A percentile compares a stretch with the other conserved stretches of the same genome.
Conservation (phyloP, 2,329 filamentous ascomycete genomes). For the Aureobasidium uvarum region DNA sequence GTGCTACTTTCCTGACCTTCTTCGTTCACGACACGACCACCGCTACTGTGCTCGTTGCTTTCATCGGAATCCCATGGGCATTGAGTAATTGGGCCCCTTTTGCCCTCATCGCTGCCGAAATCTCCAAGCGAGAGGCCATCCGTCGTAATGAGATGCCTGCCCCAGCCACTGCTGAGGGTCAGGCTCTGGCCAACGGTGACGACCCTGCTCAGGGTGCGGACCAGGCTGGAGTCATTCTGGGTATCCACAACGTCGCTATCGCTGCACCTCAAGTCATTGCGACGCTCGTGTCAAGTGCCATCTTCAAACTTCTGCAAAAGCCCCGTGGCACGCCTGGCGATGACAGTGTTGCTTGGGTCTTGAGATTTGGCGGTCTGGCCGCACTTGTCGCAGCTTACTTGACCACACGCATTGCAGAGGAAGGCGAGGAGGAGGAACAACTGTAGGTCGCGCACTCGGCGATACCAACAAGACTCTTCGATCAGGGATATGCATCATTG, state of each 20-base stretch:
- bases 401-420: conserved; percentile 65
- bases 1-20: conserved; percentile 79
- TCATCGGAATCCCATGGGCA: conserved; percentile 89
- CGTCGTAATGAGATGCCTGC: conserved; percentile 51
- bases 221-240: conserved; percentile 85
- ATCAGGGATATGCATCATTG: background rate
- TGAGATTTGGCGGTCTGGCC: conserved; percentile 78
- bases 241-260: conserved; percentile 94
- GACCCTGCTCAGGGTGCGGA: conserved; percentile 61
- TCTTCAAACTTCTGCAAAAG: conserved; percentile 86
- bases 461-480: background rate
- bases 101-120: conserved; percentile 90
- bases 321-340: conserved; percentile 81
- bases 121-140: conserved; percentile 74
- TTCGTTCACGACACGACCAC: conserved; percentile 68
- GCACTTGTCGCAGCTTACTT: conserved; percentile 75
- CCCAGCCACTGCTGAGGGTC: conserved; percentile 38
- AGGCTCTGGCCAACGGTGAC: conserved; percentile 45
- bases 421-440: conserved; percentile 35
- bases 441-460: background rate
- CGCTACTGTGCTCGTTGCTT: conserved; percentile 73
- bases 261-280: conserved; percentile 89
- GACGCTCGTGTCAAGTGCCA: conserved; percentile 75
- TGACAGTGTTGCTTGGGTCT: conserved; percentile 79
- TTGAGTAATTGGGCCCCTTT: conserved; percentile 93